These are phyloP conservation scores for Macadamia tetraphylla DNA, from an alignment of 164 flowering plant species.

Conservation along the genomic window DNA sequence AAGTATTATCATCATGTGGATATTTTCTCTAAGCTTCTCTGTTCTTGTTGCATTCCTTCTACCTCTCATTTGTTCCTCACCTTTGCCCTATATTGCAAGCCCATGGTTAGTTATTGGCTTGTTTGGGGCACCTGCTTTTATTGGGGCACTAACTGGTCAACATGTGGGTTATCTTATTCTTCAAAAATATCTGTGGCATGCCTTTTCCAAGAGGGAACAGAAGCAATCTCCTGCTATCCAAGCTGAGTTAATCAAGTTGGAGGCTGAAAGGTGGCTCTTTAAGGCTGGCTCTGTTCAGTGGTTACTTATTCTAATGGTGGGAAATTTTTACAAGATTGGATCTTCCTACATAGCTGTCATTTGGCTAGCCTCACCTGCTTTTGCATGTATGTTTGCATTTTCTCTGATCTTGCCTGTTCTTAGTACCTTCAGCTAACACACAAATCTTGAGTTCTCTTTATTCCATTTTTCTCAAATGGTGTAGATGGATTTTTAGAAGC, in stretches of 20 bases:
- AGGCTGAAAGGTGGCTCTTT: conserved; percentile 93
- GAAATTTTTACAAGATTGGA: conserved; percentile 66
- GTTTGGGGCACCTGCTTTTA: conserved; percentile 81
- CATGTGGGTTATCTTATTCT: conserved; percentile 67
- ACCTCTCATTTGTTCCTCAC: conserved; percentile 54
- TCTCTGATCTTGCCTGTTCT: not conserved
- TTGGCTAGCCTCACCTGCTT: conserved; percentile 86
- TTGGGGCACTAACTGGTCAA: conserved; percentile 88
- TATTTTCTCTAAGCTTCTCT: conserved; percentile 61
- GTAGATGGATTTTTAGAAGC: conserved; percentile 98
- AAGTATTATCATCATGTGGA: conserved; percentile 71
- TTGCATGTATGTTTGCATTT: conserved; percentile 67
- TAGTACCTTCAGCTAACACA: not conserved
- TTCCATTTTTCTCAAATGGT: conserved; percentile 16
- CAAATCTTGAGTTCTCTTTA: conserved; percentile 4
- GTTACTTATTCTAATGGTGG: conserved; percentile 60
- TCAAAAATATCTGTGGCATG: conserved; percentile 35
- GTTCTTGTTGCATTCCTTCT: conserved; percentile 56
- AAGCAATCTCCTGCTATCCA: conserved; percentile 28
- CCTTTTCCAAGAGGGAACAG: conserved; percentile 33
- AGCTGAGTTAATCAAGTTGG: conserved; percentile 52
- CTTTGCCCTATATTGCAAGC: conserved; percentile 70
- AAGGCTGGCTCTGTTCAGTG: conserved; percentile 88
- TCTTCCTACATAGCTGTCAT: conserved; percentile 80
- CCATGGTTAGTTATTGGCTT: conserved; percentile 82